Evolutionary conservation across 768 basidiomycete species (phyloP).

Genomic region (Lanmaoa rubissima): DNA sequence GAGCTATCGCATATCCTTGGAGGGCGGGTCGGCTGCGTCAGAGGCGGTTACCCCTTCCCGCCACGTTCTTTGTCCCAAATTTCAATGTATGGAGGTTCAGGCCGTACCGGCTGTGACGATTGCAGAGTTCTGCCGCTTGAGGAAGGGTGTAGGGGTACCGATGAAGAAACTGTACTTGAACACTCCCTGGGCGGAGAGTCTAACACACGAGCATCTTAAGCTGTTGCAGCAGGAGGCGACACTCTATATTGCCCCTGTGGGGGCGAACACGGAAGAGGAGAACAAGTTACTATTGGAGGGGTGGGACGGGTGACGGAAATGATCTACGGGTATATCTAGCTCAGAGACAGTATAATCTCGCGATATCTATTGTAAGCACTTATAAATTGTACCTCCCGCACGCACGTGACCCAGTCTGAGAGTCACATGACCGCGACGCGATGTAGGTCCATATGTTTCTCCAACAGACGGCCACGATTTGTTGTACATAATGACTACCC

Average conservation of each 20-base stretch:
- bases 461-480: neutral
- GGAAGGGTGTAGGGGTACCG: constrained; percentile 42
- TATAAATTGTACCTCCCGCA: neutral
- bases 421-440: constrained; percentile 30
- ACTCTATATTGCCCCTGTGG: constrained; percentile 33
- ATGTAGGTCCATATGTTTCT: constrained; percentile 15
- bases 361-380: constrained; percentile 1
- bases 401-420: no score
- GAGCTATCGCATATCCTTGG: constrained; percentile 15
- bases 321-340: constrained; percentile 1
- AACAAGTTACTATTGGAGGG: constrained; percentile 29
- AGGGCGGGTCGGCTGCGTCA: constrained; percentile 1
- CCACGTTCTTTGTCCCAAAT: constrained; percentile 42
- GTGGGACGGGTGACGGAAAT: constrained; percentile 10
- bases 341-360: constrained; percentile 6
- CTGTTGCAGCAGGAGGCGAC: constrained; percentile 23
- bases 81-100: constrained; percentile 49
- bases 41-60: constrained; percentile 4
- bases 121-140: constrained; percentile 34
- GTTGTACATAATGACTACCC: constrained; percentile 9
- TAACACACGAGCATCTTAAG: constrained; percentile 24
- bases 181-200: constrained; percentile 26
- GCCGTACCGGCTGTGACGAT: constrained; percentile 33
- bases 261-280: constrained; percentile 49
- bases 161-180: constrained; percentile 51